These are phyloP conservation scores for Ophiocordyceps camponoti-leonardi DNA, from an alignment of 2,329 filamentous ascomycete genomes.

Conservation along the genomic window DNA sequence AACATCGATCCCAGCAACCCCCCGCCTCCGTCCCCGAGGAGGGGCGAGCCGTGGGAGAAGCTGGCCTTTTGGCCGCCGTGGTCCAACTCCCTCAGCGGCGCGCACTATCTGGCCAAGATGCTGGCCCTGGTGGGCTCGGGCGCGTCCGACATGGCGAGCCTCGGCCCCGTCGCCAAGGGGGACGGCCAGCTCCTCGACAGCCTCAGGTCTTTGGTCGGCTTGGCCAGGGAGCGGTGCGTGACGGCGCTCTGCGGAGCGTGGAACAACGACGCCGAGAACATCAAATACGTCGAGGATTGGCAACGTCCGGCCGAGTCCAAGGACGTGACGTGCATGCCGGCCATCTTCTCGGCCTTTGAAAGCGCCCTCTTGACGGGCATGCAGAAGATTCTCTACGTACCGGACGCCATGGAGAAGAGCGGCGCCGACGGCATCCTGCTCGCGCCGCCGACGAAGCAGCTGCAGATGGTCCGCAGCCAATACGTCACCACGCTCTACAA, in stretches of 20 bases:
- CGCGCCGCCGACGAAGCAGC: conserved; percentile 68
- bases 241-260: conserved; percentile 77
- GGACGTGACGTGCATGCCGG: conserved; percentile 83
- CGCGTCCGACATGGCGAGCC: conserved; percentile 66
- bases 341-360: conserved; percentile 73
- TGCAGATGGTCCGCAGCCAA: conserved; percentile 80
- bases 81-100: conserved; percentile 82
- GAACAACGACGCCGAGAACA: conserved; percentile 85
- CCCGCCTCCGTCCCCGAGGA: conserved; percentile 58
- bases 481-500: conserved; percentile 93
- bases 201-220: conserved; percentile 57
- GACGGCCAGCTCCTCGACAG: conserved; percentile 47
- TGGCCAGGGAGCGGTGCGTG: conserved; percentile 69
- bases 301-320: conserved; percentile 62
- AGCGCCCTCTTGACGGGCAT: conserved; percentile 65
- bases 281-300: conserved; percentile 90
- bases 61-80: conserved; percentile 92
- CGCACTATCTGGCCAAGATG: conserved; percentile 73
- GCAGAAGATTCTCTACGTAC: conserved; percentile 91
- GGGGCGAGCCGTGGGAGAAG: conserved; percentile 80
- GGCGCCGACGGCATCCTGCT: conserved; percentile 62
- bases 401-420: conserved; percentile 63
- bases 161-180: conserved; percentile 45
- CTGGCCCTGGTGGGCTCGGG: conserved; percentile 71
- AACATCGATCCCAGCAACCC: conserved; percentile 63